phyloP scores from a whole-genome alignment of 2,329 filamentous ascomycete genomes.

The Pseudogymnoascus sp. region DNA sequence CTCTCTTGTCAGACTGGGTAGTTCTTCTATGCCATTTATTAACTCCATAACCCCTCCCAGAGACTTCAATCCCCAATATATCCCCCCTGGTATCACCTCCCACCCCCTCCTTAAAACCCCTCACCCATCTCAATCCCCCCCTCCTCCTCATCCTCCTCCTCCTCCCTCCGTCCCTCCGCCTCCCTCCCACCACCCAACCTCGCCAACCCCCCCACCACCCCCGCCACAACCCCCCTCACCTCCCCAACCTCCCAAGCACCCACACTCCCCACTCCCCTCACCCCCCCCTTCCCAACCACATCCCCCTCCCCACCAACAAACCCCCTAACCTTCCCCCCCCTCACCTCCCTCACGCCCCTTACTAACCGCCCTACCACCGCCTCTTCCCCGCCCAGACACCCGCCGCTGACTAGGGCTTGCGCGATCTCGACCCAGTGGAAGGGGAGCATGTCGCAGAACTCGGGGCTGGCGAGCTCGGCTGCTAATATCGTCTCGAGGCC shows the following conservation, averaged over 20 bases:
- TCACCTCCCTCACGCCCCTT: slow-evolving; percentile 75
- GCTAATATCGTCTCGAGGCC: slow-evolving; percentile 71
- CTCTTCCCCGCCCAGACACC: slow-evolving; percentile 70
- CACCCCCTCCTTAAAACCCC: background rate
- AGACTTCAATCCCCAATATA: background rate
- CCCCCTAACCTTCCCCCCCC: slow-evolving; percentile 74
- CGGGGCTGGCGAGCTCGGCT: slow-evolving; percentile 64
- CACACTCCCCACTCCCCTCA: slow-evolving; percentile 61
- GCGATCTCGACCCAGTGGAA: slow-evolving; percentile 94
- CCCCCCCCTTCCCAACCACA: slow-evolving; percentile 87
- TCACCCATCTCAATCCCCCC: slow-evolving; percentile 8
- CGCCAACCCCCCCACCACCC: slow-evolving; percentile 79
- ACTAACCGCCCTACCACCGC: slow-evolving; percentile 66
- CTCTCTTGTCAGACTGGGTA: background rate
- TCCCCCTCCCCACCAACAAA: slow-evolving; percentile 49
- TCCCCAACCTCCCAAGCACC: slow-evolving; percentile 92
- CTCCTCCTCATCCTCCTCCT: slow-evolving; percentile 53
- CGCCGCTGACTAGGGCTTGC: slow-evolving; percentile 77
- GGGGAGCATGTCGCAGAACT: slow-evolving; percentile 72
- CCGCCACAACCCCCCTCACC: slow-evolving; percentile 71
- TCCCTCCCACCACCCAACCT: slow-evolving; percentile 77
- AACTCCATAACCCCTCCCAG: background rate
- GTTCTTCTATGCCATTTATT: background rate
- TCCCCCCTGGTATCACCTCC: background rate
- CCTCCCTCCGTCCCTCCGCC: slow-evolving; percentile 60